Evolutionary conservation across 768 basidiomycete species (phyloP).

Genomic region (Tricholomella constricta): DNA sequence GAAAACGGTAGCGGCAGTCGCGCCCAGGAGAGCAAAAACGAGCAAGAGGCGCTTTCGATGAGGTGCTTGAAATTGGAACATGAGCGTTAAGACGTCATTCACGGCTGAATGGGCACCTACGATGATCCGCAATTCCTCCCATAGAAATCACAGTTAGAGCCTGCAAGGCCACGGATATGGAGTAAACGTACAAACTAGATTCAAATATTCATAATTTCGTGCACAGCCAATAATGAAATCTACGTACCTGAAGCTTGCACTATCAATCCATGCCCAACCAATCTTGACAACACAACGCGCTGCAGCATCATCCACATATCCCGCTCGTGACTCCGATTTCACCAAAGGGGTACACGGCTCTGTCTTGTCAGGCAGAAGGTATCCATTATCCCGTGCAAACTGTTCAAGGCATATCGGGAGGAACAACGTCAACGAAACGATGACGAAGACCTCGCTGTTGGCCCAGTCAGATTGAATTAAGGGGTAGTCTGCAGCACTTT

Average conservation of each 20-base stretch:
- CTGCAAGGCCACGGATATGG: conserved; percentile 84
- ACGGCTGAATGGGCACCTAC: conserved; percentile 47
- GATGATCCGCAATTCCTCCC: conserved; percentile 87
- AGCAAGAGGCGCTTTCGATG: conserved; percentile 81
- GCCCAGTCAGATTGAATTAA: not conserved
- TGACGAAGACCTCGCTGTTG: conserved; percentile 77
- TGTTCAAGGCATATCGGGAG: conserved; percentile 85
- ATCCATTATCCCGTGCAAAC: conserved; percentile 89
- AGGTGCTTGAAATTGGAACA: conserved; percentile 38
- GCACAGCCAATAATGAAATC: too few species aligned
- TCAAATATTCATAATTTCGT: not conserved
- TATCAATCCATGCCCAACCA: conserved; percentile 87
- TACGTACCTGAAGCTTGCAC: conserved; percentile 84
- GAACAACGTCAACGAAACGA: conserved; percentile 80
- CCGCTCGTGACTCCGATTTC: conserved; percentile 15
- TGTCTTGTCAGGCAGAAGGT: conserved; percentile 65
- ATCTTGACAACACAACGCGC: conserved; percentile 80
- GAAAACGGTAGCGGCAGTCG: conserved; percentile 68
- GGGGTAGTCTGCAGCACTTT: not conserved
- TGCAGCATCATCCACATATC: conserved; percentile 10
- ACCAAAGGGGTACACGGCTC: conserved; percentile 51
- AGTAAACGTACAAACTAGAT: conserved; percentile 82
- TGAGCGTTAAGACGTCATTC: not conserved
- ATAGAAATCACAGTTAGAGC: conserved; percentile 95
- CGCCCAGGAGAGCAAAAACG: conserved; percentile 71